Base-by-base conservation (phyloP, 2,329 filamentous ascomycete genomes). In the Coniella lustricola region DNA sequence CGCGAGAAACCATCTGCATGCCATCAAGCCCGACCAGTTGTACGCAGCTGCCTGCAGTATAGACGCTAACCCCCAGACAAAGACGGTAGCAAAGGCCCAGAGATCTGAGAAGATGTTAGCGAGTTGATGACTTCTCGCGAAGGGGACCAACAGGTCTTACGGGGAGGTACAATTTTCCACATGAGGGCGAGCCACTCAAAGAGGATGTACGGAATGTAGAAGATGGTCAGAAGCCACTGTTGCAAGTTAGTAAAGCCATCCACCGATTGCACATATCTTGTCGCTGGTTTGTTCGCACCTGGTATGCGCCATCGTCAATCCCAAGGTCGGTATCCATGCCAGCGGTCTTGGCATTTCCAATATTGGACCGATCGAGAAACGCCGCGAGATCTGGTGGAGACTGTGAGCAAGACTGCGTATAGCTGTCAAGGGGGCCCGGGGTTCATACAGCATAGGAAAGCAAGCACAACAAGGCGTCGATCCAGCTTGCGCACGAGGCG, bases 131-230 rank as follows among this genome's bases (percentile, higher is more conserved):
- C 9, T 14, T 13, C 21, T 16, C 7, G 12, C 4, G 9, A 25
- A 14, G 14, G 31, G 10, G 32, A 7, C 32, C 14, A 8, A 25
- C 25, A 35, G 25, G 61, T 62, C 17, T 46, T 57, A 67, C 64
- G 67, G 7, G 62, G 68, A 18, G 67, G 67, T 2, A 68, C 40
- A 5, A 64, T 56, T 55, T 70, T 70, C 67, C 68, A 70, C 62
- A 68, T 67, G 36, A 70, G 54, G 29, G 66, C 66, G n/a, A 57
- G 52, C 62, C 64, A 68, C 55, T 71, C 68, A 45, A 70, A 70
- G 41, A 69, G 20, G 25, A 70, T 69, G 48, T 70, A 71, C 0
- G 67, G 66, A 36, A 71, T 71, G 52, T 71, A 72, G 46, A 71
- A 71, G 37, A 72, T 69, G 18, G 67, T 71, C 31, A 72, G 59